Conservation (phyloP, 2,329 filamentous ascomycete species). For the Monosporascus sp. region DNA sequence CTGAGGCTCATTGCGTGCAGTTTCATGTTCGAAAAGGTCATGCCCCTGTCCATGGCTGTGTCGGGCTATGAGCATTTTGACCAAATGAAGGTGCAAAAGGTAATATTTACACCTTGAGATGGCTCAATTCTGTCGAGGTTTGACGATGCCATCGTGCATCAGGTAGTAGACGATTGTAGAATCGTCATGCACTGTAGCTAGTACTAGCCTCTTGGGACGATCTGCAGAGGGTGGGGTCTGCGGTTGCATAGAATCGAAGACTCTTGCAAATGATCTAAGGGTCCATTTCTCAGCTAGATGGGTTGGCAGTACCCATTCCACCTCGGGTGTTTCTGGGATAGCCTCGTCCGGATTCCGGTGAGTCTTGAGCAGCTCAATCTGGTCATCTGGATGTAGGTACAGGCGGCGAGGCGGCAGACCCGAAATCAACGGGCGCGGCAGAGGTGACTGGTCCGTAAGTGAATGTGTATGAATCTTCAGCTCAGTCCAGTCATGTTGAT, state of each 20-base stretch:
- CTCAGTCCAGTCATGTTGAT: slow-evolving; percentile 71
- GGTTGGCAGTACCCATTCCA: slow-evolving; percentile 74
- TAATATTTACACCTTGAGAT: slow-evolving; percentile 56
- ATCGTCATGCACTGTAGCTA: slow-evolving; percentile 73
- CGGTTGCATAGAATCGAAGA: slow-evolving; percentile 60
- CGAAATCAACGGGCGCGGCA: slow-evolving; percentile 61
- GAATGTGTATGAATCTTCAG: slow-evolving; percentile 48
- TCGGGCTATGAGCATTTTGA: slow-evolving; percentile 70
- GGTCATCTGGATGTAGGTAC: slow-evolving; percentile 79
- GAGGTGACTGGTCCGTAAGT: slow-evolving; percentile 28
- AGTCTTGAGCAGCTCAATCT: slow-evolving; percentile 64
- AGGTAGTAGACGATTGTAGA: slow-evolving; percentile 83
- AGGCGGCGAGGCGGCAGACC: slow-evolving; percentile 69
- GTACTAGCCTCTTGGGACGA: slow-evolving; percentile 62
- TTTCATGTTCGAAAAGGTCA: slow-evolving; percentile 73
- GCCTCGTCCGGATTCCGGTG: slow-evolving; percentile 44
- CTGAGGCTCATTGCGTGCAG: slow-evolving; percentile 25
- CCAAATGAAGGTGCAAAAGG: slow-evolving; percentile 68
- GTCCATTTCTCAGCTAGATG: slow-evolving; percentile 71
- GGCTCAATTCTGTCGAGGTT: slow-evolving; percentile 72
- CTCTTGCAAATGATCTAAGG: slow-evolving; percentile 57
- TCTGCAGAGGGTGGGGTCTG: slow-evolving; percentile 38
- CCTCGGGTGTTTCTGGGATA: slow-evolving; percentile 48
- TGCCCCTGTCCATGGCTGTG: slow-evolving; percentile 62
- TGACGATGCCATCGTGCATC: slow-evolving; percentile 81